These are phyloP conservation scores for Phytophthora macrochlamydospora DNA, from an alignment of 352 stramenopile genomes.

Conservation along the genomic window DNA sequence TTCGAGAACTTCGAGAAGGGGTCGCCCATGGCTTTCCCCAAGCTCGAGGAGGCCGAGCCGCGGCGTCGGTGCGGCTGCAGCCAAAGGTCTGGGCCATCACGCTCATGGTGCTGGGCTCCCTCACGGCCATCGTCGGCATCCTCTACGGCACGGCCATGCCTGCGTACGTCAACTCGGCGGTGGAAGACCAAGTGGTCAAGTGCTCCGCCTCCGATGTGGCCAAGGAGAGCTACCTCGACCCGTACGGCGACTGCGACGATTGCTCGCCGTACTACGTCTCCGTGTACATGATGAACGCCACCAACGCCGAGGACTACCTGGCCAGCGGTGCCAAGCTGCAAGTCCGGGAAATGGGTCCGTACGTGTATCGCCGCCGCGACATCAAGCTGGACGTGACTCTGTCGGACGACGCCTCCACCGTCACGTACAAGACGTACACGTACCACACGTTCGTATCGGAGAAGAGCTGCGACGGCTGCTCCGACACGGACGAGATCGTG, in stretches of 20 bases:
- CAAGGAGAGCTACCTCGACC: conserved; percentile 54
- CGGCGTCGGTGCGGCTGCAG: conserved; percentile 39
- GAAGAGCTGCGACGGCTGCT: conserved; percentile 62
- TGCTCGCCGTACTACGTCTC: conserved; percentile 79
- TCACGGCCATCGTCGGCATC: conserved; percentile 52
- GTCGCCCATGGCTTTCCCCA: conserved; percentile 28
- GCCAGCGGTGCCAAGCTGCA: conserved; percentile 54
- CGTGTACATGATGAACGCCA: conserved; percentile 77
- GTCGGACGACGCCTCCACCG: conserved; percentile 48
- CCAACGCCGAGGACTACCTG: conserved; percentile 70
- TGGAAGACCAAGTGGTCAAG: conserved; percentile 38
- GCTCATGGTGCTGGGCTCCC: conserved; percentile 39
- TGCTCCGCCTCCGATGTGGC: conserved; percentile 46
- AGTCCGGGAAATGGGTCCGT: conserved; percentile 70
- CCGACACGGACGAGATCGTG: conserved; percentile 58
- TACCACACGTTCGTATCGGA: conserved; percentile 65
- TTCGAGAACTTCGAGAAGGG: conserved; percentile 34
- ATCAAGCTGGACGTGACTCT: conserved; percentile 70
- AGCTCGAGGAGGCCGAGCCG: conserved; percentile 25
- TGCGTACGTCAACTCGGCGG: conserved; percentile 52
- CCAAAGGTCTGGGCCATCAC: conserved; percentile 34
- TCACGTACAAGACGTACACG: conserved; percentile 83
- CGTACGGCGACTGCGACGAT: conserved; percentile 76
- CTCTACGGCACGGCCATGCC: conserved; percentile 62
- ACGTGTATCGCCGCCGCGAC: conserved; percentile 70